A percentile compares a stretch with the other conserved stretches of the same genome.
phyloP scores from a whole-genome alignment of 2,329 filamentous ascomycete genomes.

The Claviceps sp. region DNA sequence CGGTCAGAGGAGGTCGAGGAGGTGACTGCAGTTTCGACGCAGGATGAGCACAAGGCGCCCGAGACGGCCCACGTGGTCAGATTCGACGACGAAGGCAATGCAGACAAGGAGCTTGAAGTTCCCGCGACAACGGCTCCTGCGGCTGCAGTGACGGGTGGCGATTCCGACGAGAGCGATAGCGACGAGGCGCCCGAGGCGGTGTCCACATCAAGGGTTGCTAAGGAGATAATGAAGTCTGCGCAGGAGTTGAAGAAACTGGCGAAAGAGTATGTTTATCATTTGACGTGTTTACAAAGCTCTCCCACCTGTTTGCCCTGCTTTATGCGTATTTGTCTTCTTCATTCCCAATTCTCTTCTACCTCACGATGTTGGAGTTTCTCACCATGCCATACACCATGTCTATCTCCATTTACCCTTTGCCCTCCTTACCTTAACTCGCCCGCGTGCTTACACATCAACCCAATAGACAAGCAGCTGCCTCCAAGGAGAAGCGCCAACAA shows the following conservation, averaged over 20 bases:
- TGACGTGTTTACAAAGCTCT: neutral
- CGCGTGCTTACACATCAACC: neutral
- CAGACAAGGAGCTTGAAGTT: slow-evolving; percentile 8
- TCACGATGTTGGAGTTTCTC: neutral
- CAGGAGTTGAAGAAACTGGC: slow-evolving; percentile 35
- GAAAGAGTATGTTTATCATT: slow-evolving; percentile 30
- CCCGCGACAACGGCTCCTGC: slow-evolving; percentile 4
- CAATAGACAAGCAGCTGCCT: slow-evolving; percentile 33
- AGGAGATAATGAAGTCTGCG: slow-evolving; percentile 30
- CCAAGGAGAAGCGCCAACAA: slow-evolving; percentile 43
- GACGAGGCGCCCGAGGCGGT: slow-evolving; percentile 46
- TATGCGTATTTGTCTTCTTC: too few relatives aligned
- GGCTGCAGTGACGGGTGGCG: slow-evolving; percentile 17
- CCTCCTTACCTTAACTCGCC: too few relatives aligned
- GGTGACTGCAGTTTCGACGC: slow-evolving; percentile 3
- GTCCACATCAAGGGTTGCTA: slow-evolving; percentile 37
- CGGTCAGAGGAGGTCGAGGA: slow-evolving; percentile 21
- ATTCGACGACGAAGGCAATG: slow-evolving; percentile 22
- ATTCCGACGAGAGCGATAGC: slow-evolving; percentile 32
- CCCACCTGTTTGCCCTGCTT: neutral
- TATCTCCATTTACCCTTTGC: too few relatives aligned
- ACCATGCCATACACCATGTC: neutral
- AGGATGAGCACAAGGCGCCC: slow-evolving; percentile 3
- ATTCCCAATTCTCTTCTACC: too few relatives aligned
- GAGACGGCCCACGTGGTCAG: slow-evolving; percentile 19